phyloP scores from a whole-genome alignment of 108 stramenopile species.

The Aurantiochytrium sp. region DNA sequence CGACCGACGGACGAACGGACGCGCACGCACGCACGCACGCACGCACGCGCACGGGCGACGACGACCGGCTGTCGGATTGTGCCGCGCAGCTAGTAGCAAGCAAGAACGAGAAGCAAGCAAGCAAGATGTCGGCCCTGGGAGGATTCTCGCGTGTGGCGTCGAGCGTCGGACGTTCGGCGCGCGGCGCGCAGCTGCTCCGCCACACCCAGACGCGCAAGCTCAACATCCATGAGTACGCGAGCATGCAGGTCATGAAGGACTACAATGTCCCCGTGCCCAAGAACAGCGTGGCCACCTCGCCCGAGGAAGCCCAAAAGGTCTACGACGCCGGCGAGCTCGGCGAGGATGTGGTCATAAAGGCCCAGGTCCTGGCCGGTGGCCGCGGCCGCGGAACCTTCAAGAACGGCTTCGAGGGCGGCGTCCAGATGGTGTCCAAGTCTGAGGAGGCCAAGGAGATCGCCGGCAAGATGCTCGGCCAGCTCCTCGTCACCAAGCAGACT shows the following conservation, averaged over 20 bases:
- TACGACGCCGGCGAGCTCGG: neutral
- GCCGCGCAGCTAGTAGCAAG: too few relatives aligned
- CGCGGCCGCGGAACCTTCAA: constrained; percentile 73
- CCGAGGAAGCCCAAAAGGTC: constrained; percentile 43
- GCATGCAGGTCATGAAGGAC: constrained; percentile 60
- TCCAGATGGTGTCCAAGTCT: constrained; percentile 63
- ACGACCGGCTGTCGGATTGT: neutral
- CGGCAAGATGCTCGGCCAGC: constrained; percentile 72
- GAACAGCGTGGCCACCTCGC: constrained; percentile 44
- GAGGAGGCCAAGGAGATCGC: constrained; percentile 59
- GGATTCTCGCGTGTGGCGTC: neutral
- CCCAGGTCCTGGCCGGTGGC: constrained; percentile 78
- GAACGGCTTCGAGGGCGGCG: constrained; percentile 78
- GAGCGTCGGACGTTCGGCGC: neutral
- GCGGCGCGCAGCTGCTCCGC: neutral
- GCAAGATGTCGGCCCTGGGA: neutral
- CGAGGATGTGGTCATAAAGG: constrained; percentile 70
- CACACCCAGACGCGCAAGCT: constrained; percentile 47
- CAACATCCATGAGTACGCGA: constrained; percentile 72
- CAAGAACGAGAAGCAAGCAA: neutral
- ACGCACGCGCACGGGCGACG: neutral
- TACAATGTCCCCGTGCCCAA: constrained; percentile 62
- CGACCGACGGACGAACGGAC: too few relatives aligned
- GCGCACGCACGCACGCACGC: too few relatives aligned
- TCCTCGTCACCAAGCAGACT: constrained; percentile 76